Percentiles rank a stretch among this genome's conserved stretches.
phyloP scores from a whole-genome alignment of 352 stramenopile species.

The Phytophthora idaei region DNA sequence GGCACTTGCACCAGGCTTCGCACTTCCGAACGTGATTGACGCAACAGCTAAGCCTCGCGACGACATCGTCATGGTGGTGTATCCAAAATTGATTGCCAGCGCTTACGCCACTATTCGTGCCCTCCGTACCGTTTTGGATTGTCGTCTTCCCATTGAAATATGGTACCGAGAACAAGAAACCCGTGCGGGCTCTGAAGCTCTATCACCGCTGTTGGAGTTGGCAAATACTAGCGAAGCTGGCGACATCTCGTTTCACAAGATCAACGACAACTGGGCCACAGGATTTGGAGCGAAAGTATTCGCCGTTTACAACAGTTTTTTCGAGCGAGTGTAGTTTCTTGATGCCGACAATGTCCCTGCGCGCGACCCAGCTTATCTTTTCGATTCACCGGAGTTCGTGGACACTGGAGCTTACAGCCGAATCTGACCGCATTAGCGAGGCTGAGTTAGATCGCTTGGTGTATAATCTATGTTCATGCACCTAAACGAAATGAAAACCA shows the following conservation, averaged over 20 bases:
- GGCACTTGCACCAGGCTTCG: slow-evolving; percentile 18
- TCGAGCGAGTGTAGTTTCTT: slow-evolving; percentile 52
- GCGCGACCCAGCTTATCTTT: slow-evolving; percentile 51
- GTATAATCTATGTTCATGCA: too few relatives aligned
- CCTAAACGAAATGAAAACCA: too few relatives aligned
- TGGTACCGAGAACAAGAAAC: slow-evolving; percentile 53
- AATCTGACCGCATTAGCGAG: too few relatives aligned
- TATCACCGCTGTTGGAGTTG: slow-evolving; percentile 30
- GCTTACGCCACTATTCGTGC: slow-evolving; percentile 29
- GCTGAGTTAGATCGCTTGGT: too few relatives aligned
- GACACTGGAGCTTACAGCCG: slow-evolving; percentile 33
- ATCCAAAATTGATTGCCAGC: slow-evolving; percentile 50
- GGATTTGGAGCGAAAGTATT: slow-evolving; percentile 57
- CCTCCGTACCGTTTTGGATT: slow-evolving; percentile 36
- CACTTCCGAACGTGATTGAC: slow-evolving; percentile 17
- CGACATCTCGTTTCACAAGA: slow-evolving; percentile 29
- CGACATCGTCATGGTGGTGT: slow-evolving; percentile 59
- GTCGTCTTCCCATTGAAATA: slow-evolving; percentile 54
- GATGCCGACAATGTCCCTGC: slow-evolving; percentile 58
- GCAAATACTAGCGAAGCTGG: slow-evolving; percentile 16
- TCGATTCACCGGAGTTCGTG: slow-evolving; percentile 43
- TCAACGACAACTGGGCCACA: slow-evolving; percentile 33
- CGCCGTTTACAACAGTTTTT: slow-evolving; percentile 45
- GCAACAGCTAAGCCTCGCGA: slow-evolving; percentile 7
- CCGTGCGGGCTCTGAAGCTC: slow-evolving; percentile 13